A percentile compares a stretch with the other conserved stretches of the same genome.
phyloP scores from a whole-genome alignment of 441 rosid genomes.

The Populus hybrid region DNA sequence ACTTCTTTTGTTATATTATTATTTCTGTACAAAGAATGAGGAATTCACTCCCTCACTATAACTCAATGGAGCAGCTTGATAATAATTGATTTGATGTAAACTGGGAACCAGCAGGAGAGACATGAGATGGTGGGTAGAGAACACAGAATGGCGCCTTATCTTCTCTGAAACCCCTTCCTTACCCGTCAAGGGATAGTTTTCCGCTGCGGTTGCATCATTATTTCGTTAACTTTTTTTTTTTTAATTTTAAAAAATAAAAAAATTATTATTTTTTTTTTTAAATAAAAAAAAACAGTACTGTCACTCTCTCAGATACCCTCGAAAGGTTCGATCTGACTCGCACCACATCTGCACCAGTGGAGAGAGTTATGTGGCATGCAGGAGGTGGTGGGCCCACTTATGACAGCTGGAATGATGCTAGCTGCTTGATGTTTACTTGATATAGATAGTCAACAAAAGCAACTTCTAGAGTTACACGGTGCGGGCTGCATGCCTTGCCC shows the following conservation, averaged over 20 bases:
- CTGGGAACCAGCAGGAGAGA: too few relatives aligned
- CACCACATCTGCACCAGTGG: constrained; percentile 25
- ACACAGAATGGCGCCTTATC: not conserved
- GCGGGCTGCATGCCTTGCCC: not conserved
- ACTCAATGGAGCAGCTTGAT: too few relatives aligned
- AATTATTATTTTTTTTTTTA: too few relatives aligned
- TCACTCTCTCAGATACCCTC: too few relatives aligned
- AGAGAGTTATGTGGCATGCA: constrained; percentile 24
- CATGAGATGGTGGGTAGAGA: not conserved
- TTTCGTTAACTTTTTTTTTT: too few relatives aligned
- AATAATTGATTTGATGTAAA: too few relatives aligned
- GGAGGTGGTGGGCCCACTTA: constrained; percentile 14
- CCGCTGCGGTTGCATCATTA: too few relatives aligned
- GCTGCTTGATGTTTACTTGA: not conserved
- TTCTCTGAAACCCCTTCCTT: not conserved
- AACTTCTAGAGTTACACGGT: constrained; percentile 17
- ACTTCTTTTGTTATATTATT: too few relatives aligned
- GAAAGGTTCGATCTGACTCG: constrained; percentile 1
- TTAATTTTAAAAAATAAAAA: too few relatives aligned
- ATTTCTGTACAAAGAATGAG: too few relatives aligned
- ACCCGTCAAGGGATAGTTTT: not conserved
- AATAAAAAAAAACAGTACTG: too few relatives aligned
- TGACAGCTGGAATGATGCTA: not conserved
- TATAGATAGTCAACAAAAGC: constrained; percentile 37
- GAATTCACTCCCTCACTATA: too few relatives aligned